Percentiles rank a stretch among this genome's conserved stretches.
Evolutionary conservation across 495 filamentous ascomycete species (phyloP).

Genomic region (Aspergillus egyptiacus): DNA sequence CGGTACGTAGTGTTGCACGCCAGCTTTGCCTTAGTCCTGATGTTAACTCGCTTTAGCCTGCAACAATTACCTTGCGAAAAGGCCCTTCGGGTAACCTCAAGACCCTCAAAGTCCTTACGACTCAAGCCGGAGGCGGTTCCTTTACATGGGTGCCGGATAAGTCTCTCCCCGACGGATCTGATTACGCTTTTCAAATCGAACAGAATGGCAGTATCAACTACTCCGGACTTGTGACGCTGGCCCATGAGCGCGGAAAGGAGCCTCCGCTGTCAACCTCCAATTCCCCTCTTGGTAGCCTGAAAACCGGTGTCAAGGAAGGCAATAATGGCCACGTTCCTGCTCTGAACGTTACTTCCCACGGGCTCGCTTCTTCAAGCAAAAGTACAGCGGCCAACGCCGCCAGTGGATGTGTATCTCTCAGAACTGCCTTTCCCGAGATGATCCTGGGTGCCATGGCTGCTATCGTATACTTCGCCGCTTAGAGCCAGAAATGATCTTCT

Average conservation of each 20-base stretch:
- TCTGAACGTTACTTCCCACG: slow-evolving; percentile 1
- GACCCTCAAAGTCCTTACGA: slow-evolving; percentile 36
- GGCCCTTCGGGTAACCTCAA: slow-evolving; percentile 34
- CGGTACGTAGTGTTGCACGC: slow-evolving; percentile 21
- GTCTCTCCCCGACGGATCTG: slow-evolving; percentile 29
- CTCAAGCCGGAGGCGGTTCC: slow-evolving; percentile 27
- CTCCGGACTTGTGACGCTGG: slow-evolving; percentile 33
- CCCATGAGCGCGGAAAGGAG: slow-evolving; percentile 6
- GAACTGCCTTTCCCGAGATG: slow-evolving; percentile 7
- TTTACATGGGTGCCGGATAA: slow-evolving; percentile 39
- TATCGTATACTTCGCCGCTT: slow-evolving; percentile 12
- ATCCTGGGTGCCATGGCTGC: slow-evolving; percentile 10
- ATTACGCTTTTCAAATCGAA: slow-evolving; percentile 44
- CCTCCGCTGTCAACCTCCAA: background rate
- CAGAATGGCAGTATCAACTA: slow-evolving; percentile 42
- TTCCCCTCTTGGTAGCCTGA: slow-evolving; percentile 12
- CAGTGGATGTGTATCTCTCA: slow-evolving; percentile 12
- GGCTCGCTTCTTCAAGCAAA: slow-evolving; percentile 13
- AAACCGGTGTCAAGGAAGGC: slow-evolving; percentile 15
- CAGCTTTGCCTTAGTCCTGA: background rate
- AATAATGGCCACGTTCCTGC: slow-evolving; percentile 10
- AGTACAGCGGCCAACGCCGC: slow-evolving; percentile 12
- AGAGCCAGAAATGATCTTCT: background rate
- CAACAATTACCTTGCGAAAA: slow-evolving; percentile 42
- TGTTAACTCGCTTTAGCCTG: slow-evolving; percentile 23